Conservation (phyloP, 2,329 filamentous ascomycete genomes). For the Trichoderma endophyticum region DNA sequence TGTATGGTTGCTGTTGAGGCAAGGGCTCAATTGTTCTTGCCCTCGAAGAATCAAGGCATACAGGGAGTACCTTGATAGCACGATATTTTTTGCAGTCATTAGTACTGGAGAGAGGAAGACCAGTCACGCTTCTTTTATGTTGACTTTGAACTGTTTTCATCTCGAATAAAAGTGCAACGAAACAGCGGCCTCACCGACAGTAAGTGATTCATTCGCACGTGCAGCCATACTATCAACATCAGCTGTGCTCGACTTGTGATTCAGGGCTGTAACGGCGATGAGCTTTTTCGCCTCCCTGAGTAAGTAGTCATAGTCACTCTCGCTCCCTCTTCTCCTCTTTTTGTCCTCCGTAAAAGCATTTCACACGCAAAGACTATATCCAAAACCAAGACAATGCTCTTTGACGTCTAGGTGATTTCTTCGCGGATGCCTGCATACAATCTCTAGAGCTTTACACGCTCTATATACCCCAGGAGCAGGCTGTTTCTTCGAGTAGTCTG, state of each 20-base stretch:
- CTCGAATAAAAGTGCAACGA: background rate
- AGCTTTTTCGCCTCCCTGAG: background rate
- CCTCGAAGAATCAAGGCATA: background rate
- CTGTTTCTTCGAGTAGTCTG: constrained; percentile 21
- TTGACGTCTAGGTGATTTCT: constrained; percentile 23
- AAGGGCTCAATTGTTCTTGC: background rate
- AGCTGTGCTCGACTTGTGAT: background rate
- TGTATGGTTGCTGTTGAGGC: background rate
- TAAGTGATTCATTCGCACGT: background rate
- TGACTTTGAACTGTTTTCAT: background rate
- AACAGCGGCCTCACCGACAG: background rate
- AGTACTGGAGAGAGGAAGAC: background rate
- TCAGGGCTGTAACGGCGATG: background rate
- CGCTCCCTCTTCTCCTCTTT: background rate
- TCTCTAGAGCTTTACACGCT: constrained; percentile 6
- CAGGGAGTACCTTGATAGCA: background rate
- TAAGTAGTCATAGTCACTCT: background rate
- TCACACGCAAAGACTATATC: background rate
- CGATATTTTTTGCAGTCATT: background rate
- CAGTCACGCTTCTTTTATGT: background rate
- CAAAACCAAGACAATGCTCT: constrained; percentile 19
- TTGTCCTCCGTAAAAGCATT: background rate
- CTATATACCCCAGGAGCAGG: background rate
- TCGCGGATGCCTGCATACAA: constrained; percentile 16
- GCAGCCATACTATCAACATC: background rate